Conservation (phyloP, 1,284 basidiomycete species). For the Irpex sp. region DNA sequence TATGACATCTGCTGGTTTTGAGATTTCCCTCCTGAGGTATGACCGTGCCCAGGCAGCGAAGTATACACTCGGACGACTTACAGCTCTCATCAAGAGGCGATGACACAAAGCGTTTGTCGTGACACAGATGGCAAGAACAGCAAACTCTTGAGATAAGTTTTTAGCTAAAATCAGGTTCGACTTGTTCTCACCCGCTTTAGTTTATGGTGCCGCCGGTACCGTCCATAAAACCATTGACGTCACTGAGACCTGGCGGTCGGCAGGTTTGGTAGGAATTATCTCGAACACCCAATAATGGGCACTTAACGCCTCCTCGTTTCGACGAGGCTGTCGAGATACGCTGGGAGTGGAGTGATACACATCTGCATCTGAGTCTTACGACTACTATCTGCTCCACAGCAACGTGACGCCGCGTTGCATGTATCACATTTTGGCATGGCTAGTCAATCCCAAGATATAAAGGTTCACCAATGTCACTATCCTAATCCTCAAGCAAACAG, state of each 20-base stretch:
- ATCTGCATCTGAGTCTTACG: neutral
- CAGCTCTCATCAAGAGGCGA: neutral
- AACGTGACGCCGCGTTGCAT: neutral
- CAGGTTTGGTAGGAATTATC: no score
- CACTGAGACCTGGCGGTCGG: no score
- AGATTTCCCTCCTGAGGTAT: neutral
- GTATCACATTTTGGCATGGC: neutral
- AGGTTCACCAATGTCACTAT: neutral
- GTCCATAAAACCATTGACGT: no score
- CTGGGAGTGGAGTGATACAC: neutral
- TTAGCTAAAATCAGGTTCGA: neutral
- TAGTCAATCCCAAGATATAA: neutral
- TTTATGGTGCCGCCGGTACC: neutral
- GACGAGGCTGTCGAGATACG: neutral
- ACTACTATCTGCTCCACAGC: neutral
- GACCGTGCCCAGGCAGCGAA: neutral
- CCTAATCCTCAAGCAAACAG: conserved; percentile 1
- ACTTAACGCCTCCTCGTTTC: no score
- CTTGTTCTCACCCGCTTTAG: neutral
- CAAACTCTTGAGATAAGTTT: neutral
- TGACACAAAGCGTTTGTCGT: neutral
- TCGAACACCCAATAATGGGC: no score
- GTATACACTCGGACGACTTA: neutral
- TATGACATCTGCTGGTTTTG: neutral
- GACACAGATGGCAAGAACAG: neutral